Base-by-base conservation (phyloP, 73 alveolate species). In the Paramecium biaurelia region DNA sequence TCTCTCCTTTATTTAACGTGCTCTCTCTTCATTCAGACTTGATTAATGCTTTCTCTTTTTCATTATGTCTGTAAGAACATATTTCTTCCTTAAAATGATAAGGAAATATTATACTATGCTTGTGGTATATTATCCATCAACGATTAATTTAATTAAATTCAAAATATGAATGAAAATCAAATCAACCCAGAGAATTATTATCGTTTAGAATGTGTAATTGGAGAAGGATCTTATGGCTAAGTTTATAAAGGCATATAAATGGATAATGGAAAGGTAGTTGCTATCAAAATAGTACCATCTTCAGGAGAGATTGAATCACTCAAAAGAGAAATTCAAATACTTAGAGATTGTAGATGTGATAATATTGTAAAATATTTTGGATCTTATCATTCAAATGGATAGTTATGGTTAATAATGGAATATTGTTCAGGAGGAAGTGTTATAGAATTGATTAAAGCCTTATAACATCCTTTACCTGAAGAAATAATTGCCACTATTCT, bases 361-460 rank as follows among this genome's bases (percentile, higher is more conserved):
- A 96, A 96, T 92, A 97, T 98, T 42, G 98, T 98, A 10, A 94
- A 95, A 74, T 98, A 95, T 86, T 94, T 88, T 85, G 98, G 97
- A 41, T 90, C 98, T 11, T 98, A 96, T 88, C 42, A 95, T 47
- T 97, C 94, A 68, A 98, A 98, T 92, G 95, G 95, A 26, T 97
- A 95, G 57, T 94, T 98, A 21, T 98, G 99, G 99, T 94, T 98
- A 21, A 92, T 98, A n/a, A 94, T 98, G 79, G 99, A 98, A 89
- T 97, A 93, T 92, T 98, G 99, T 86, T 96, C 94, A 67, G 98
- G 97, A 34, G 99, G 99, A 15, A 92, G 98, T 21, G 98, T 98
- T 42, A 89, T 93, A 26, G 99, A 98, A 67, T 74, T 98, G 37
- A 95, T 98, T 86, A 96, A 97, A 70, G 95, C 97, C 18, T 94